Evolutionary conservation across 2,329 filamentous ascomycete genomes (phyloP).

Genomic region (Talaromyces piceae): DNA sequence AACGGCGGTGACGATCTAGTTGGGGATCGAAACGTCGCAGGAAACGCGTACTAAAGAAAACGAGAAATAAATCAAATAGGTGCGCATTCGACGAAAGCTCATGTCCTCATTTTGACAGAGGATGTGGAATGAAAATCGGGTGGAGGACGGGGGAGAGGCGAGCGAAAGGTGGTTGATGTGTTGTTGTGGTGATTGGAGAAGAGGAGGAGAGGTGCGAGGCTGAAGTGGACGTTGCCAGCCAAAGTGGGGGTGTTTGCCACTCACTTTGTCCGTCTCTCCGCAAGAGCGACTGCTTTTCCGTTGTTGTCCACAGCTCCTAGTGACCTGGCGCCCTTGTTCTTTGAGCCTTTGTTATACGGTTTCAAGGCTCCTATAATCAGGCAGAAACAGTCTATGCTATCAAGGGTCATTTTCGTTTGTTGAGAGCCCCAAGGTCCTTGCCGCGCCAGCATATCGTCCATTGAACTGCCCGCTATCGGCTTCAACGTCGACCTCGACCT

Average conservation of each 20-base stretch:
- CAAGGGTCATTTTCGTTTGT: neutral
- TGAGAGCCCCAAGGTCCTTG: neutral
- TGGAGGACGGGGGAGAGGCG: neutral
- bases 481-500: neutral
- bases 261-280: too few species aligned
- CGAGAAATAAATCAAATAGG: neutral
- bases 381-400: neutral
- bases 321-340: neutral
- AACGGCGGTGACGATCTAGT: neutral
- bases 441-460: neutral
- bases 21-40: neutral
- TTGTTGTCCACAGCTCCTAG: neutral
- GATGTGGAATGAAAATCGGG: neutral
- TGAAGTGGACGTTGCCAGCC: neutral
- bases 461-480: neutral
- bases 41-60: neutral
- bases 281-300: too few species aligned
- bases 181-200: neutral
- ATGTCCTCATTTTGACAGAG: slow-evolving; percentile 5
- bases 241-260: slow-evolving; percentile 2
- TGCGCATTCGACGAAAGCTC: slow-evolving; percentile 1
- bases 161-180: neutral
- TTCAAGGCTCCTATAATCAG: neutral
- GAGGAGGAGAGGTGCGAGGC: neutral
- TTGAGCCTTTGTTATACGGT: neutral